A percentile compares a stretch with the other conserved stretches of the same genome.
These are phyloP conservation scores for Leersia perrieri DNA, from an alignment of 176 grass and related monocot species.

Conservation along the genomic window DNA sequence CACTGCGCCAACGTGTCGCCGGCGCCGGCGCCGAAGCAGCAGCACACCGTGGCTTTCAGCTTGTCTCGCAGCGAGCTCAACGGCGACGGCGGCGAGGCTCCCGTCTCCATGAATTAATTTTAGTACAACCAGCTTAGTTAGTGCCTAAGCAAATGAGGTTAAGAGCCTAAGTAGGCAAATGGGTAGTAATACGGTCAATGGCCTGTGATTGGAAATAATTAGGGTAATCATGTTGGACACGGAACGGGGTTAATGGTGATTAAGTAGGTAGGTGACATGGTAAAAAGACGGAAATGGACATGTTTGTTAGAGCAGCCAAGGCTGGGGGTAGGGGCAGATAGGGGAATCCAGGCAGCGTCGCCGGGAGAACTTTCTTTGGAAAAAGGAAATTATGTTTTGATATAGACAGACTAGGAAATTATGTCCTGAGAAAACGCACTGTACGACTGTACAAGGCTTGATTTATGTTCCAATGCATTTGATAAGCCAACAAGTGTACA, in stretches of 20 bases:
- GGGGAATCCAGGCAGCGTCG: not conserved
- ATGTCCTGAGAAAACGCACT: not conserved
- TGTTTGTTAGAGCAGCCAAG: not conserved
- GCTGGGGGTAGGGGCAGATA: not conserved
- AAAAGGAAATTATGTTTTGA: not conserved
- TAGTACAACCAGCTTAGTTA: no score
- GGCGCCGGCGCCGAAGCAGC: constrained; percentile 40
- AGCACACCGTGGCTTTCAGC: constrained; percentile 41
- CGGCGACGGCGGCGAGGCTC: constrained; percentile 4
- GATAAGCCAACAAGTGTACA: not conserved
- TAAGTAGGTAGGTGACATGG: not conserved
- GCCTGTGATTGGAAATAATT: not conserved
- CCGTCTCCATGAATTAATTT: constrained; percentile 33
- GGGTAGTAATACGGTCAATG: not conserved
- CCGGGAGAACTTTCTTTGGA: no score
- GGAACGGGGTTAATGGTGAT: not conserved
- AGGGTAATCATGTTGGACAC: not conserved
- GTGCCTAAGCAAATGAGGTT: no score
- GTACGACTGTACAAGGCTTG: not conserved
- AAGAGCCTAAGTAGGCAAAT: not conserved
- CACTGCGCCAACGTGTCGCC: constrained; percentile 14
- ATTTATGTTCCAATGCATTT: not conserved
- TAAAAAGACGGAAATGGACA: constrained; percentile 4
- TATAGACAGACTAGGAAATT: not conserved
- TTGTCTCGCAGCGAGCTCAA: constrained; percentile 32